Evolutionary conservation across 768 basidiomycete species (phyloP), one percentile per base, ranked within the genome.

Genomic region (Lenzites betulinus): DNA sequence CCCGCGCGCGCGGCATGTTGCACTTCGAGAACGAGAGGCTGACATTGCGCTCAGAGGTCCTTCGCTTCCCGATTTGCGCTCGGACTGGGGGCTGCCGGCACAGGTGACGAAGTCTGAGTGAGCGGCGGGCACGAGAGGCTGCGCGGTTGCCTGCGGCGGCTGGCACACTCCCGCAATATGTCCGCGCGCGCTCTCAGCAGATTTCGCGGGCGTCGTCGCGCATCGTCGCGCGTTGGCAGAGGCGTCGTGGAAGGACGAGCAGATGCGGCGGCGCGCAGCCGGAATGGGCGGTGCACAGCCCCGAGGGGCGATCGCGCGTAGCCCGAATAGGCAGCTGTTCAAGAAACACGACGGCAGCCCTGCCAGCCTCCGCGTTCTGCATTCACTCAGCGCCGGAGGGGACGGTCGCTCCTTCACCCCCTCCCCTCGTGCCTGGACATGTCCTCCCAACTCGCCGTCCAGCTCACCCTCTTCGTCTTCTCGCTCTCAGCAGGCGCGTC

Each of bases 261-360:
- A 7, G 33, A 35, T 8, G 49, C 20, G 49, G 47, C 28, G 28
- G 7, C 26, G 25, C 39, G 25, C 28, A 11, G 25, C 50, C 30
- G 30, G 28, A 22, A 43, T 51, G 42, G 39, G 39, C 49, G 48
- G 11, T 11, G 46, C 58, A 53, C 46, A 41, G 58, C 51, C 5
- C 39, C 35, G 54, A 53, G 52, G 16, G 30, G 36, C n/a, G 51
- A 62, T 53, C 60, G 46, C 9, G 23, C 52, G 3, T 38, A 8
- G 26, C 58, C 51, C 22, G 18, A 57, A 28, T 33, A 11, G 52
- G 63, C 25, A 64, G n/a, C 49, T 43, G 28, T 64, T 26, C 49
- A 64, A 52, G 58, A 60, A 59, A 52, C 51, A 50, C 42, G 42
- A 52, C 25, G 20, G 22, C 61, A 18, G 35, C 20, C 23, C 52